Evolutionary conservation across 2,329 filamentous ascomycete species (phyloP).

Genomic region (Trichophaea hybrida): DNA sequence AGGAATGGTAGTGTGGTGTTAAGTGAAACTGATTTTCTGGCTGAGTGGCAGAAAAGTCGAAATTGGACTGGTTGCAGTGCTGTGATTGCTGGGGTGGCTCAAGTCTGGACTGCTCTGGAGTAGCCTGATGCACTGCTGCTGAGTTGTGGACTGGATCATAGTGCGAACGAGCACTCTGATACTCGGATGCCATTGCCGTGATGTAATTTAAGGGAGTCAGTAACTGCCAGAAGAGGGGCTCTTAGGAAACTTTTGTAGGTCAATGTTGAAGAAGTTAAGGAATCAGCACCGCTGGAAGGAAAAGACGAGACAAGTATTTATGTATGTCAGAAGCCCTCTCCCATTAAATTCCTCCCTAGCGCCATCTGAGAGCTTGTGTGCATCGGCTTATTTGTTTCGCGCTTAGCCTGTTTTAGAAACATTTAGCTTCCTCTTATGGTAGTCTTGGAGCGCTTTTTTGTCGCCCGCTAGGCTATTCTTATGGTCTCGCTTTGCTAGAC

Average conservation of each 20-base stretch:
- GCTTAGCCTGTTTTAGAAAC: too few relatives aligned
- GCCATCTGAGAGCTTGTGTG: neutral
- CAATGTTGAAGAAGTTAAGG: neutral
- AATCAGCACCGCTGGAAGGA: neutral
- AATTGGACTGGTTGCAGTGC: neutral
- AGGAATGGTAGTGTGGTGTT: neutral
- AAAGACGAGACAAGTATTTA: neutral
- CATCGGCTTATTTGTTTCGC: too few relatives aligned
- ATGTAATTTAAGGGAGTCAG: neutral
- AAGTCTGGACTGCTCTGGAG: neutral
- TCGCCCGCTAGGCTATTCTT: too few relatives aligned
- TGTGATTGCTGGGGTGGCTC: neutral
- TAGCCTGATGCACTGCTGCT: neutral
- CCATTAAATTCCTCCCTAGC: neutral
- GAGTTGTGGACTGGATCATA: slow-evolving; percentile 5
- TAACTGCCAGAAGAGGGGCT: neutral
- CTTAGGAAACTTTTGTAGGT: neutral
- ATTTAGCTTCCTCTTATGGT: too few relatives aligned
- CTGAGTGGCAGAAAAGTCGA: neutral
- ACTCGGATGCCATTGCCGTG: too few relatives aligned
- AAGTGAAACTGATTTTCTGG: neutral
- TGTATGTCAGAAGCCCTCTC: neutral
- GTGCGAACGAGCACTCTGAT: too few relatives aligned
- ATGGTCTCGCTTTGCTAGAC: too few relatives aligned
- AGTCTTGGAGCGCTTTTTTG: too few relatives aligned